Evolutionary conservation across 345 rosid species (phyloP).

Genomic region (Raphanus sativus): DNA sequence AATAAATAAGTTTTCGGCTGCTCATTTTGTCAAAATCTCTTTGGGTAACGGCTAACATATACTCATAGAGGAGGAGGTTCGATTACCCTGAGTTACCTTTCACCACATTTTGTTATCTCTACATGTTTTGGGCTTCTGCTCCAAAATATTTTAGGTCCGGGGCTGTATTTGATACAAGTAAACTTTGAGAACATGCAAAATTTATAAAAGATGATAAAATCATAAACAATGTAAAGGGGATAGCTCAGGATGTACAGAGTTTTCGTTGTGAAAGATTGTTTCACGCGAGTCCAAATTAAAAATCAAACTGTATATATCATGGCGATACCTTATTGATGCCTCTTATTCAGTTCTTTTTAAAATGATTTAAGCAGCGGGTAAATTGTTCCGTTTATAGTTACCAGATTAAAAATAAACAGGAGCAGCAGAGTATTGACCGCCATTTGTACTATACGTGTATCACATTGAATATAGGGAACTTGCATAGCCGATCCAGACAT

Average conservation of each 20-base stretch:
- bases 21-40: no score
- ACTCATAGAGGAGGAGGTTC: no score
- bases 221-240: neutral
- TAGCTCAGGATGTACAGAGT: neutral
- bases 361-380: neutral
- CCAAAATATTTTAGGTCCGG: no score
- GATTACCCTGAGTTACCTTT: no score
- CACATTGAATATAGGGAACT: neutral
- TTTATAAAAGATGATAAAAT: neutral
- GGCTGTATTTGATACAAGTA: neutral
- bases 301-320: neutral
- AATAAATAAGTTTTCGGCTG: no score
- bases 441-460: constrained; percentile 9
- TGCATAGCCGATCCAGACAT: no score
- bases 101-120: no score
- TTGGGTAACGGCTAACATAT: no score
- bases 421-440: constrained; percentile 22
- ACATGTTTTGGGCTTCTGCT: no score
- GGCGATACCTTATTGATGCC: neutral
- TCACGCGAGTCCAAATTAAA: constrained; percentile 1
- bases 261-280: neutral
- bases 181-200: neutral
- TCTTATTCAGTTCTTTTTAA: neutral
- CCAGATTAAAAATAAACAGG: neutral
- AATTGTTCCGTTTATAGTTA: neutral